A percentile compares a stretch with the other conserved stretches of the same genome.
Conservation (phyloP, 2,329 filamentous ascomycete species). For the Aspergillus novoparasiticus region DNA sequence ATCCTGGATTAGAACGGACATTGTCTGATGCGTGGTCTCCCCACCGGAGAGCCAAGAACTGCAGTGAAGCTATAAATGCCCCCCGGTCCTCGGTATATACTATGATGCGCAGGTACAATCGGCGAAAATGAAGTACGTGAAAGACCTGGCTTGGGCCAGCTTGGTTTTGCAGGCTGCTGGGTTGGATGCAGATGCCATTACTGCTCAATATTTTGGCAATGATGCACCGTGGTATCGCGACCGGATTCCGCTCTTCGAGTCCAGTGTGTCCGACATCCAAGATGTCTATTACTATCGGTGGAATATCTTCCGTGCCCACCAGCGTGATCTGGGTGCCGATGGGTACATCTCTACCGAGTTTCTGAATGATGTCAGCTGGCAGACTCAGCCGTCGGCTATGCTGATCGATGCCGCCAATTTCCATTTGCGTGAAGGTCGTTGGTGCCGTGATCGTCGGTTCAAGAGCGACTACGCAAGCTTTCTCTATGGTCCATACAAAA, state of each 20-base stretch:
- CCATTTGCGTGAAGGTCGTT: conserved; percentile 49
- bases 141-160: not conserved
- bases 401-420: conserved; percentile 50
- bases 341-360: conserved; percentile 52
- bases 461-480: conserved; percentile 48
- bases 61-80: not conserved
- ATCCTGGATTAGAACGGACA: not conserved
- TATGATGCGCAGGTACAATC: not conserved
- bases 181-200: conserved; percentile 10
- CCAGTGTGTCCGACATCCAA: conserved; percentile 16
- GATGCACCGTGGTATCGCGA: conserved; percentile 22
- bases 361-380: conserved; percentile 47
- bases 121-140: not conserved
- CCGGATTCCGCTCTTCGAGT: conserved; percentile 23
- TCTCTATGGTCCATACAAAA: conserved; percentile 43
- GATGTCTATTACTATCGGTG: conserved; percentile 52
- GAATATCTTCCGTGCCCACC: conserved; percentile 48
- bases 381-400: conserved; percentile 44
- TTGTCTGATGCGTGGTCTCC: not conserved
- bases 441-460: conserved; percentile 48
- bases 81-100: not conserved
- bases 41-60: not conserved
- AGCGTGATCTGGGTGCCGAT: conserved; percentile 45
- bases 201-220: conserved; percentile 18
- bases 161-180: not conserved